Evolutionary conservation across 1,139 yeast genomes (phyloP).

Genomic region (Komagataea norvegica): DNA sequence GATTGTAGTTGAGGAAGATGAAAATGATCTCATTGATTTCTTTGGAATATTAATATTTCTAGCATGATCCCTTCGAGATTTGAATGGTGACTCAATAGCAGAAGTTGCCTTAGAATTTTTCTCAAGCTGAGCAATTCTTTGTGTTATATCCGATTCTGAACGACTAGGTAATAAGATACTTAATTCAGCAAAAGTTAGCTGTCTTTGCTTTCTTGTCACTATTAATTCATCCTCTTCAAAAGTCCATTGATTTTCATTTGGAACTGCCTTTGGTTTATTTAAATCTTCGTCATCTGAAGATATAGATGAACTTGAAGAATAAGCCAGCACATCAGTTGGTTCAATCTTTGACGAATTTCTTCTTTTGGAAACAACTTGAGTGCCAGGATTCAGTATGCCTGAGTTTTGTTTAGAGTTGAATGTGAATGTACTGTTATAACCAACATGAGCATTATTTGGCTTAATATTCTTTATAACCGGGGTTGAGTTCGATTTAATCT

Average conservation of each 20-base stretch:
- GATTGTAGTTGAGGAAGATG: conserved; percentile 6
- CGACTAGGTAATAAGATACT: conserved; percentile 68
- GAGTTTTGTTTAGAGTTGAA: conserved; percentile 1
- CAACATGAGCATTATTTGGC: background rate
- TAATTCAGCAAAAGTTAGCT: conserved; percentile 68
- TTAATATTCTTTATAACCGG: conserved; percentile 1
- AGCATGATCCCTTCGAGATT: background rate
- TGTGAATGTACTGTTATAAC: conserved; percentile 6
- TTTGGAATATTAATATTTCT: background rate
- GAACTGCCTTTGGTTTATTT: background rate
- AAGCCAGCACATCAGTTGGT: conserved; percentile 8
- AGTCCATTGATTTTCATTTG: conserved; percentile 26
- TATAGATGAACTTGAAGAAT: conserved; percentile 10
- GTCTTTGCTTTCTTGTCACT: conserved; percentile 51
- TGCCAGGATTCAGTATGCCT: background rate
- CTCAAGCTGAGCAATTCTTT: conserved; percentile 56
- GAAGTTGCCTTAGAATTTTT: conserved; percentile 4
- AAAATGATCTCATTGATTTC: conserved; percentile 7
- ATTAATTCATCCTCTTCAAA: conserved; percentile 72
- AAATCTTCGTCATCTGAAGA: conserved; percentile 11
- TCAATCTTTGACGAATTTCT: conserved; percentile 9
- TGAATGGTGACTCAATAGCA: conserved; percentile 6
- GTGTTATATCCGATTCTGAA: conserved; percentile 68
- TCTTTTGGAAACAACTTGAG: conserved; percentile 3
- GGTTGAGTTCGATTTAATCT: conserved; percentile 3